These are phyloP conservation scores for Exsudoporus frostii DNA, from an alignment of 768 basidiomycete genomes.

Conservation along the genomic window DNA sequence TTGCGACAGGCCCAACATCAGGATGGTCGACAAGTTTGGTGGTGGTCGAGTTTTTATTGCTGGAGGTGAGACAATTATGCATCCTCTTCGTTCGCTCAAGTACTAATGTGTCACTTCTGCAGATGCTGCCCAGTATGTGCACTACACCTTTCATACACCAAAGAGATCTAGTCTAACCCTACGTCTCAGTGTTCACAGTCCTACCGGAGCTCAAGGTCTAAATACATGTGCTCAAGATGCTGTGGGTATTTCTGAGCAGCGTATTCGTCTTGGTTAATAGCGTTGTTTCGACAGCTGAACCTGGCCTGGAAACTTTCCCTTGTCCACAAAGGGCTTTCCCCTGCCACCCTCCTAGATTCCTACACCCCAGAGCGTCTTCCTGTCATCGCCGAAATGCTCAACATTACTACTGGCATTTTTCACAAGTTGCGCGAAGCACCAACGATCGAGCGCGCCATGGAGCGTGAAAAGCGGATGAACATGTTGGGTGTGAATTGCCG, in stretches of 20 bases:
- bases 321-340: conserved; percentile 37
- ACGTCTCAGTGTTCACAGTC: conserved; percentile 19
- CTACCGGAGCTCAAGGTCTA: conserved; percentile 32
- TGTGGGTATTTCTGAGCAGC: conserved; percentile 26
- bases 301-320: conserved; percentile 46
- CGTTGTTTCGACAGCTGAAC: conserved; percentile 32
- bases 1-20: conserved; percentile 41
- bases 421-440: not conserved
- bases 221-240: conserved; percentile 38
- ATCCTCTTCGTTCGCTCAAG: too few relatives aligned
- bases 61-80: conserved; percentile 33
- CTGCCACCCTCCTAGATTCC: conserved; percentile 36
- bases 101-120: not conserved
- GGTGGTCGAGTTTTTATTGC: conserved; percentile 43
- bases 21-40: conserved; percentile 44
- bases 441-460: not conserved
- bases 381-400: conserved; percentile 45
- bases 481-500: conserved; percentile 37
- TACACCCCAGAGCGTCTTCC: conserved; percentile 46
- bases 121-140: conserved; percentile 45
- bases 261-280: not conserved
- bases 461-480: conserved; percentile 19
- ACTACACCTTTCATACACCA: not conserved
- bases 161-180: not conserved
- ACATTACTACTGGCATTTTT: conserved; percentile 32